Base-by-base conservation (phyloP, 108 stramenopile genomes). In the Skeletonema costatum region DNA sequence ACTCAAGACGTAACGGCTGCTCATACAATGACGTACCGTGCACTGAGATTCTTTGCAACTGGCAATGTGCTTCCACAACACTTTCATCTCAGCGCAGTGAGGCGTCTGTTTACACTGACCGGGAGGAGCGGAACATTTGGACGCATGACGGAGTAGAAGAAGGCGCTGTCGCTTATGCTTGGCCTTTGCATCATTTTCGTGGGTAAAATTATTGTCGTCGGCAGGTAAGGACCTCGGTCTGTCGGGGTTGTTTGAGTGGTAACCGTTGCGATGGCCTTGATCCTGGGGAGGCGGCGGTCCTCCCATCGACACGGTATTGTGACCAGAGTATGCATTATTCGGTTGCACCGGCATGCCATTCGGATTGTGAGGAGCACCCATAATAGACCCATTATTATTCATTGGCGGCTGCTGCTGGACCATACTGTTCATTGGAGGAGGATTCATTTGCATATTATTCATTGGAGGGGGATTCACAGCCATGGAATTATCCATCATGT, bases 101-200 rank as follows among this genome's bases (percentile, higher is more conserved):
- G 95, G 97, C 25, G 98, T 98, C 14, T 92, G 90, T 11, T 91
- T 92, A 67, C 99, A 99, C 39, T 84, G 73, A 21, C 88, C 92
- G 36, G 75, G 75, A 66, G 85, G 89, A 31, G 88, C 84, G 6
- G 91, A 85, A 60, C 99, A 99, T 75, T 98, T 97, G 32, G 98
- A 98, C 11, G 98, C 98, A 82, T 99, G 99, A 21, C 99, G 89
- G 8, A 99, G 83, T 31, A 99, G 87, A 29, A 99, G 76, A 19
- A 99, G 84, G 13, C 98, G 95, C 85, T 99, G 98, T 76, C 97
- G 98, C 81, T 99, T 98, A 86, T 99, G 99, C 19, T 92, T 83
- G 32, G 98, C 87, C 73, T 95, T 96, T 30, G 87, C 88, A 87
- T 74, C 97, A 81, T 13, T 74, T 60, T 73, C 88, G 42, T 32